Evolutionary conservation across 1,284 basidiomycete species (phyloP).

Genomic region (Tremellales sp.): DNA sequence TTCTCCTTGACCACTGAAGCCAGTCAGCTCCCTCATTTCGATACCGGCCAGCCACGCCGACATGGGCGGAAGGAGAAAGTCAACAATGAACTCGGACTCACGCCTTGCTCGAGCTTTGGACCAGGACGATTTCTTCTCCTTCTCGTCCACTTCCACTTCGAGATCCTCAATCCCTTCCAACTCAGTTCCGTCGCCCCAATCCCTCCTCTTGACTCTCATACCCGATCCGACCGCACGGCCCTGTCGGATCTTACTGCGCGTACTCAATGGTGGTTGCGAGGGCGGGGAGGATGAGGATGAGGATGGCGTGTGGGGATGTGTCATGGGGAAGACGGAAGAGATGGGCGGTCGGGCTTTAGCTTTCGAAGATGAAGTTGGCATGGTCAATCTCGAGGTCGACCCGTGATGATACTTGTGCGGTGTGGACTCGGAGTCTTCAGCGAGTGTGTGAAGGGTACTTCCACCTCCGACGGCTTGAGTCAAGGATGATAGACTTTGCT

Average conservation of each 20-base stretch:
- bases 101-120: neutral
- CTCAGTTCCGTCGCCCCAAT: slow-evolving; percentile 89
- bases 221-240: no score
- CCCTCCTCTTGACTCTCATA: slow-evolving; percentile 41
- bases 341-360: slow-evolving; percentile 68
- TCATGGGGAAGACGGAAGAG: slow-evolving; percentile 64
- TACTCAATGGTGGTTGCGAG: no score
- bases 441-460: no score
- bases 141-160: slow-evolving; percentile 71
- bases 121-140: slow-evolving; percentile 51
- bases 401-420: slow-evolving; percentile 17
- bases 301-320: slow-evolving; percentile 1
- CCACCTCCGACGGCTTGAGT: no score
- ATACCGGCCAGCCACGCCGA: no score
- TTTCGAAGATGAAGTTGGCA: slow-evolving; percentile 68
- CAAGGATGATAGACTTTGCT: slow-evolving; percentile 41
- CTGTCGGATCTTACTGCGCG: no score
- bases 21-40: no score
- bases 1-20: no score
- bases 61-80: neutral
- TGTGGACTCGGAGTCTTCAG: no score
- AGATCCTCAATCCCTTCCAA: slow-evolving; percentile 88
- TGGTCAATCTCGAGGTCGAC: slow-evolving; percentile 61
- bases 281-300: no score
- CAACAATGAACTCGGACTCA: neutral